Base-by-base conservation (phyloP, 768 basidiomycete genomes). In the Boletus eberwhitei region DNA sequence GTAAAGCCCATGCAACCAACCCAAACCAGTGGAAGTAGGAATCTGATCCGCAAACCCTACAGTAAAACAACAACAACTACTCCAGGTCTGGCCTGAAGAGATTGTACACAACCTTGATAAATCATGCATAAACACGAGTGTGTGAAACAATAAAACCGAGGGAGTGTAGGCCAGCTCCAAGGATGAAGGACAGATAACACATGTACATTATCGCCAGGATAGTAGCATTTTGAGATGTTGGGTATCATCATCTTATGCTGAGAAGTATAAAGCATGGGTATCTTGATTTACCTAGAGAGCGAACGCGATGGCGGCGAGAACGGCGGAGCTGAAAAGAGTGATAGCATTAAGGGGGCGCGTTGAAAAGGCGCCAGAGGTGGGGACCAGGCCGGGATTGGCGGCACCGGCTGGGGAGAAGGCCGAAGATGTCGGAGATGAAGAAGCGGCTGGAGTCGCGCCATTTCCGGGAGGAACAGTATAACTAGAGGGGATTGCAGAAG, bases 231-330 rank as follows among this genome's bases (percentile, higher is more conserved):
- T 32, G 48, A 50, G 49, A 69, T 49, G 60, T 75, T 39, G 61
- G 78, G 72, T 59, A 63, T 60, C 61, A 26, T 77, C 73, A 41
- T 62, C 56, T 24, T 52, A 64, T 53, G 81, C 69, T 43, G 72
- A 75, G 55, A 78, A 69, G 78, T 81, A 56, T 49, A 55, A 53
- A 32, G 17, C 40, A 41, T 48, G 53, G 53, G 48, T 49, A 53
- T 61, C 45, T 26, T 53, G 4, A 4, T 44, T 53, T 49, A 36
- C 36, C 63, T 52, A 71, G 12, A 73, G 40, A 14, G 53, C 14
- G 41, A 74, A 61, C 52, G 53, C 63, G 38, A 61, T 42, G 45
- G 63, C 40, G 19, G 63, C 64, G 21, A 64, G 56, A 31, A 65
- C 22, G 21, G 52, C 56, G 46, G 59, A 60, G 21, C 62, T 58